Evolutionary conservation across 1,139 yeast genomes (phyloP).

Genomic region (Suhomyces panamericanus): DNA sequence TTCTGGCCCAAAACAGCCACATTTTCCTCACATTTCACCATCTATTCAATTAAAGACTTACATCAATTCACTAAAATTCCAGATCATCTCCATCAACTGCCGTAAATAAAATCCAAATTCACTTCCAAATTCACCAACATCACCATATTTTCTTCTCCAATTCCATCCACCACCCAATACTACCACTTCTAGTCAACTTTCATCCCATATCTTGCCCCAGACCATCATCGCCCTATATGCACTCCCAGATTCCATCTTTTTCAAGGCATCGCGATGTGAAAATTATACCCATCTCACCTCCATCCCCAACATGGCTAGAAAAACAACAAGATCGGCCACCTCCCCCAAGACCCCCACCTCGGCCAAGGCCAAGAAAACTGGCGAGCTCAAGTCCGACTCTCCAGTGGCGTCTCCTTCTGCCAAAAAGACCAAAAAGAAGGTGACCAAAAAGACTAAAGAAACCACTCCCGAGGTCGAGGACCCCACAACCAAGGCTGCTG

Average conservation of each 20-base stretch:
- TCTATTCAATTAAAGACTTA: too few relatives aligned
- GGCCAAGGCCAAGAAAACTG: constrained; percentile 17
- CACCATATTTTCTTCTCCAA: too few relatives aligned
- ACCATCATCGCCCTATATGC: too few relatives aligned
- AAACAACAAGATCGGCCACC: constrained; percentile 15
- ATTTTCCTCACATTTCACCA: too few relatives aligned
- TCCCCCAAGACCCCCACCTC: constrained; percentile 19
- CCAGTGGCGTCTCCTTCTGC: constrained; percentile 17
- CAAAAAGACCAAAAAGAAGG: constrained; percentile 10
- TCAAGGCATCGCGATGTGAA: constrained; percentile 13
- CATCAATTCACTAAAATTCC: too few relatives aligned
- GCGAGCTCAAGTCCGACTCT: constrained; percentile 18
- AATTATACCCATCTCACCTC: constrained; percentile 7
- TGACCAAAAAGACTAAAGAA: constrained; percentile 5
- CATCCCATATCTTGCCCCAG: too few relatives aligned
- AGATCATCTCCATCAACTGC: too few relatives aligned
- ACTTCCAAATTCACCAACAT: too few relatives aligned
- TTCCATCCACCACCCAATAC: too few relatives aligned
- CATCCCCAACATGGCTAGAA: constrained; percentile 20
- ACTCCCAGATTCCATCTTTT: neutral
- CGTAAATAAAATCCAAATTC: too few relatives aligned
- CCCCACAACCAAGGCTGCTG: neutral
- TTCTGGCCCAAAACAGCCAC: too few relatives aligned
- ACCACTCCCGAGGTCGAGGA: constrained; percentile 3
- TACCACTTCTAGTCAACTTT: too few relatives aligned